Evolutionary conservation across 352 stramenopile species (phyloP), one percentile per base, ranked within the genome.

Genomic region (Pythium aphanidermatum): DNA sequence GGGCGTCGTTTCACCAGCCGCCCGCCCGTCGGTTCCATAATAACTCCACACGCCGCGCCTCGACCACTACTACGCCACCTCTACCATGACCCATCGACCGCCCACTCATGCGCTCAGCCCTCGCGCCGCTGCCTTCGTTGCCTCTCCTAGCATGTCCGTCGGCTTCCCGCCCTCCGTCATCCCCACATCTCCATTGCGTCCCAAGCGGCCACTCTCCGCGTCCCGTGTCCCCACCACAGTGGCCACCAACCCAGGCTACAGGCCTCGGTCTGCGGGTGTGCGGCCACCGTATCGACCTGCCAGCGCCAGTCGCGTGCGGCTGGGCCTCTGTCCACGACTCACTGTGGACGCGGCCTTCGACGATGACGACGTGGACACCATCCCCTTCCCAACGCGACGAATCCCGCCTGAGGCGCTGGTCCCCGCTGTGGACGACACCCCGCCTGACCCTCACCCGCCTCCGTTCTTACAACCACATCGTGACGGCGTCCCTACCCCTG

Each of bases 221-320:
- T 50, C 52, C 10, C 52, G 44, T 21, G 52, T 59, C 4, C 34
- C 20, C 2, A 50, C 42, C 24, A 34, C 32, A 13, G 28, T 16
- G n/a, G 31, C 40, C 9, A 44, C 41, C 2, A 36, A 34, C 16
- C 25, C 49, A 13, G 29, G 32, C 26, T 42, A 48, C 8, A 56
- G 42, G 28, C 38, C 44, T 19, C 57, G 51, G 8, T 43, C 45
- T 23, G 42, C 35, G 39, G 52, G 40, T n/a, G 46, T 42, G 17
- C 51, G 41, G 21, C 28, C 50, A 23, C 40, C 27, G 24, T 23
- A 28, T 30, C 53, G 66, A 28, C 61, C 61, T n/a, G 51, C 45
- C 5, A 81, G 66, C 43, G 66, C 63, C 2, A 77, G 57, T 47
- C 58, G 60, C 52, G 56, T 65, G 14, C 55, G 60, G 7, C 34